Evolutionary conservation across 495 filamentous ascomycete genomes (phyloP).

Genomic region (Penicillium bialowiezense): DNA sequence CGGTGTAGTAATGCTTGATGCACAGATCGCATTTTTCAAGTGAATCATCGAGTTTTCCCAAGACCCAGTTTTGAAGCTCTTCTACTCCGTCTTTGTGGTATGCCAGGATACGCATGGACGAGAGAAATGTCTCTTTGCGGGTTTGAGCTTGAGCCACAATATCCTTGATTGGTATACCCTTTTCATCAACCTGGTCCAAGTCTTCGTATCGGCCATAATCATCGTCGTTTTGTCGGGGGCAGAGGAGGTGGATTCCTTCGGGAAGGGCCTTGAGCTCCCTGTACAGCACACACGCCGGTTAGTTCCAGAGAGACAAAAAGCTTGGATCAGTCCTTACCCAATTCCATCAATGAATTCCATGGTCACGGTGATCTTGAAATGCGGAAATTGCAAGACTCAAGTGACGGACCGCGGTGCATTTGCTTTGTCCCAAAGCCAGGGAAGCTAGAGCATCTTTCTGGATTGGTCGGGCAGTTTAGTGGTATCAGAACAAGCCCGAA

Average conservation of each 20-base stretch:
- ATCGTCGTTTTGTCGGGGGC: constrained; percentile 45
- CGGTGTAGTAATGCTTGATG: constrained; percentile 75
- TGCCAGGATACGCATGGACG: constrained; percentile 65
- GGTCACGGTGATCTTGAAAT: constrained; percentile 11
- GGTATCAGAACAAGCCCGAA: neutral
- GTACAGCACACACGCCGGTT: neutral
- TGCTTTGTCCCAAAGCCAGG: constrained; percentile 11
- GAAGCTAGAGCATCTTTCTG: constrained; percentile 10
- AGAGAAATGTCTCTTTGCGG: constrained; percentile 56
- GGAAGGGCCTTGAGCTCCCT: constrained; percentile 48
- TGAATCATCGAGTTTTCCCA: constrained; percentile 46
- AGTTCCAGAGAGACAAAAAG: neutral
- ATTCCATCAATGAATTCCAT: constrained; percentile 48
- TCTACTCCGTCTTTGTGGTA: constrained; percentile 61
- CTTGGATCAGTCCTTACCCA: constrained; percentile 21
- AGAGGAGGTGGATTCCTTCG: constrained; percentile 47
- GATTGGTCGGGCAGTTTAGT: too few relatives aligned
- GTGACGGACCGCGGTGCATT: constrained; percentile 14
- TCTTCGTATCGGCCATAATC: constrained; percentile 56
- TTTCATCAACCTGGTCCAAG: constrained; percentile 26
- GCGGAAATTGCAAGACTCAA: constrained; percentile 4
- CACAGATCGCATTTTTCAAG: constrained; percentile 76
- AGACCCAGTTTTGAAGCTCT: constrained; percentile 57
- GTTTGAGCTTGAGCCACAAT: constrained; percentile 47
- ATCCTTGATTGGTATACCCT: constrained; percentile 31